Evolutionary conservation across 371 early-diverging fungal species (phyloP), one percentile per base, ranked within the genome.

Genomic region (Fennellomyces sp.): DNA sequence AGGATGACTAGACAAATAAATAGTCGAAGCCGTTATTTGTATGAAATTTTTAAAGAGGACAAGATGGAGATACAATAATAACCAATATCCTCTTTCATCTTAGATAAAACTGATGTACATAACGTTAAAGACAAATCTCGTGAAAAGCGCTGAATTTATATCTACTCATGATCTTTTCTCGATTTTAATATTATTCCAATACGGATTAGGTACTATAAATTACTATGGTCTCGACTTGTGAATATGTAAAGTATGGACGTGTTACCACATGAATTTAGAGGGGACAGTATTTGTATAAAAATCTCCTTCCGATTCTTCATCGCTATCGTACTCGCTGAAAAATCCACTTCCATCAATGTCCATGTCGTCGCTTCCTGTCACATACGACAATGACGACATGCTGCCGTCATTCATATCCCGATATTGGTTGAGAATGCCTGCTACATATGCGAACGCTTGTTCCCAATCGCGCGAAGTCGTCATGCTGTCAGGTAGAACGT

Each of bases 401-500:
- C 30, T 52, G 7, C 27, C 48, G 4, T 49, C 39, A 2, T 58
- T 39, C 49, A 45, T 52, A 19, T 60, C 36, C 2, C 69, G 61
- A 25, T 61, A 68, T 31, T 65, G 65, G 36, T 53, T 27, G 1
- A 67, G 33, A 11, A 72, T 31, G 1, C 50, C 45, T 0, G 63
- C 60, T 3, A 53, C 56, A 28, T 72, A 60, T 10, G 58, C 59
- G 12, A 79, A 66, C 8, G 70, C 69, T 3, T 56, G 49, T 60
- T 73, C 74, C 80, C 80, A 79, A 45, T 66, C 60, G 47, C 66
- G 61, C 3, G 70, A 61, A 2, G 56, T 52, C 1, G 50, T 57
- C 13, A 51, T 42, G 35, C 67, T 65, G 27, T 79, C 80, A 10
- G 80, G 76, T 35, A 79, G 56, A n/a, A 79, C 57, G 51, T 79